These are phyloP conservation scores for Globisporangium okanoganense DNA, from an alignment of 352 stramenopile genomes.

Conservation along the genomic window DNA sequence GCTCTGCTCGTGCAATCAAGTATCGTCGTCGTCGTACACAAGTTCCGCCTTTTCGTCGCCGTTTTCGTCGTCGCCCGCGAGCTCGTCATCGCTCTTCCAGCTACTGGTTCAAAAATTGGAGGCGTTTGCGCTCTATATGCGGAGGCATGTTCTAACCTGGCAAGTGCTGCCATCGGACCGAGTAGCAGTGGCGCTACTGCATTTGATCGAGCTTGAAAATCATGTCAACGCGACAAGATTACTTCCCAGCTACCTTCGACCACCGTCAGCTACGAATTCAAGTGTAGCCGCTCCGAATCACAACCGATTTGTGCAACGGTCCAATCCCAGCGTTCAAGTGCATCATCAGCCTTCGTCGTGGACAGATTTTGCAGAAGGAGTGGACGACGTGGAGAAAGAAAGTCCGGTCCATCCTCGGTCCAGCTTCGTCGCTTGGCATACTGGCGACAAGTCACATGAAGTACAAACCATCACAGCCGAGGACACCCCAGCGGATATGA, in stretches of 20 bases:
- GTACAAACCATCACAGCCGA: background rate
- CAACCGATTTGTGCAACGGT: background rate
- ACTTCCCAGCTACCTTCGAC: conserved; percentile 50
- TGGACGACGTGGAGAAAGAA: background rate
- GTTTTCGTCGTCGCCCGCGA: conserved; percentile 9
- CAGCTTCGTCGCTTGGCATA: conserved; percentile 12
- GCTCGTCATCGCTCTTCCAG: conserved; percentile 47
- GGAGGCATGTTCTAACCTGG: conserved; percentile 38
- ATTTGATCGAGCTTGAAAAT: conserved; percentile 55
- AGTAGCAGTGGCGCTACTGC: conserved; percentile 46
- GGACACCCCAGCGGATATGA: background rate
- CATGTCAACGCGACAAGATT: conserved; percentile 44
- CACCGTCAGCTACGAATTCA: background rate
- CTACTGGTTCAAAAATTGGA: conserved; percentile 51
- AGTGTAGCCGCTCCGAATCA: background rate
- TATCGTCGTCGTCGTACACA: conserved; percentile 13
- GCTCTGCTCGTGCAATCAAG: conserved; percentile 55
- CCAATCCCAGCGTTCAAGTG: background rate
- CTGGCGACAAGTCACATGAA: background rate
- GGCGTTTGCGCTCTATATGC: conserved; percentile 41
- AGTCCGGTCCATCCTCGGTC: background rate
- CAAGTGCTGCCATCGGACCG: conserved; percentile 50
- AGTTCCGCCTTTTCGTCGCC: conserved; percentile 24
- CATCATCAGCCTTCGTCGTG: conserved; percentile 3
- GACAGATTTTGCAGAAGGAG: conserved; percentile 17